phyloP scores from a whole-genome alignment of 495 filamentous ascomycete species.

The Xylaria sp. region DNA sequence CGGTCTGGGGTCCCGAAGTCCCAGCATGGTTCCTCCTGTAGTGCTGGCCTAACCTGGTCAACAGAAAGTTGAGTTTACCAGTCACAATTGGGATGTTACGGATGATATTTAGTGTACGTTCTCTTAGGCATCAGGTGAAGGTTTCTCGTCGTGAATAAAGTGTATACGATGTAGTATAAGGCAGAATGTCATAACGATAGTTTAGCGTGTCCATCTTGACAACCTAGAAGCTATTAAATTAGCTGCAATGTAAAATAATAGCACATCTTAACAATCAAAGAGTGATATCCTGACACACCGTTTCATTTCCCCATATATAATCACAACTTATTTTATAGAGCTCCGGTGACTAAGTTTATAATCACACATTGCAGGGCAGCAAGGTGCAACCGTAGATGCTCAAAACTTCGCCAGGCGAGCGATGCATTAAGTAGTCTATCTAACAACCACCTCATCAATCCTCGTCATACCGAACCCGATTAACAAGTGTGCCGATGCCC shows the following conservation, averaged over 20 bases:
- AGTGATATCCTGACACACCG: neutral
- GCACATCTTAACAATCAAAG: neutral
- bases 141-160: neutral
- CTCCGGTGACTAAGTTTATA: neutral
- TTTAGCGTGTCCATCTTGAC: neutral
- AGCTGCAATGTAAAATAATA: neutral
- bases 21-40: constrained; percentile 23
- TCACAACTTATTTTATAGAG: neutral
- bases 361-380: neutral
- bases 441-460: constrained; percentile 9
- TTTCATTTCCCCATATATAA: neutral
- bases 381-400: neutral
- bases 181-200: neutral
- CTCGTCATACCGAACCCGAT: constrained; percentile 32
- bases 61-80: neutral
- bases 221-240: neutral
- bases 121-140: neutral
- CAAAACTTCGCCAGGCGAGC: neutral
- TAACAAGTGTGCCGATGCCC: constrained; percentile 35
- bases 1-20: constrained; percentile 43
- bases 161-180: neutral
- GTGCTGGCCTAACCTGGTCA: neutral
- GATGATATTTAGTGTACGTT: no score
- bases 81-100: neutral
- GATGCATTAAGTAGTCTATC: neutral